These are phyloP conservation scores for Gnaphalium uliginosum DNA, from an alignment of 129 eudicot genomes.

Conservation along the genomic window DNA sequence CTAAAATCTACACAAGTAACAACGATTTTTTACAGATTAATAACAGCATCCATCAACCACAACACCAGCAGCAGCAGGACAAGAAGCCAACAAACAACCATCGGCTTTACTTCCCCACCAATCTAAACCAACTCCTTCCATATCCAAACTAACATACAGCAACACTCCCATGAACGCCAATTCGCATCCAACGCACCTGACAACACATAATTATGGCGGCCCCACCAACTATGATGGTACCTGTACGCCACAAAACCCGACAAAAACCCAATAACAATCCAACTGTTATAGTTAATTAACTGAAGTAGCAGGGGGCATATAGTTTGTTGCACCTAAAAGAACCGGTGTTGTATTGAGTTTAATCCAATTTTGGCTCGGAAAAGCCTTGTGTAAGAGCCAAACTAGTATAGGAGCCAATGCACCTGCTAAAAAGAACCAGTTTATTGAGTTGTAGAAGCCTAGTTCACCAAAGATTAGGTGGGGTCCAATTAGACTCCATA, in stretches of 20 bases:
- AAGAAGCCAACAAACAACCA: slow-evolving; percentile 45
- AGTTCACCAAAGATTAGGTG: slow-evolving; percentile 35
- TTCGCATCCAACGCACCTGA: slow-evolving; percentile 58
- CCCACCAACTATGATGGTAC: slow-evolving; percentile 39
- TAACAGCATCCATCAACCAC: slow-evolving; percentile 26
- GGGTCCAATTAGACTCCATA: slow-evolving; percentile 58
- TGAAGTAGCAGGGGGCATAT: slow-evolving; percentile 53
- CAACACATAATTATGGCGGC: slow-evolving; percentile 38
- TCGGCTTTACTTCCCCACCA: slow-evolving; percentile 46
- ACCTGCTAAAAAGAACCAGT: slow-evolving; percentile 46
- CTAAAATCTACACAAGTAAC: too few relatives aligned
- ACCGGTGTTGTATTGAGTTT: slow-evolving; percentile 38
- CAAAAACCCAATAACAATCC: slow-evolving; percentile 36
- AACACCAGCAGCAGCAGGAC: slow-evolving; percentile 50
- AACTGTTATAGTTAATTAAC: slow-evolving; percentile 46
- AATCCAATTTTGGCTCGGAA: slow-evolving; percentile 46
- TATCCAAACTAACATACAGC: slow-evolving; percentile 32
- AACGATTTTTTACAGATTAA: too few relatives aligned
- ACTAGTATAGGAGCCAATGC: slow-evolving; percentile 37
- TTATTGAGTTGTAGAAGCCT: slow-evolving; percentile 33
- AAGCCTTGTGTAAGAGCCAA: slow-evolving; percentile 37
- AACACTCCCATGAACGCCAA: slow-evolving; percentile 47
- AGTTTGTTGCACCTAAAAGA: slow-evolving; percentile 34
- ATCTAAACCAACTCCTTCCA: slow-evolving; percentile 14
- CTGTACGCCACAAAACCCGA: slow-evolving; percentile 35